Percentiles rank a stretch among this genome's conserved stretches.
Evolutionary conservation across 352 stramenopile genomes (phyloP).

Genomic region (Pythium guiyangense): DNA sequence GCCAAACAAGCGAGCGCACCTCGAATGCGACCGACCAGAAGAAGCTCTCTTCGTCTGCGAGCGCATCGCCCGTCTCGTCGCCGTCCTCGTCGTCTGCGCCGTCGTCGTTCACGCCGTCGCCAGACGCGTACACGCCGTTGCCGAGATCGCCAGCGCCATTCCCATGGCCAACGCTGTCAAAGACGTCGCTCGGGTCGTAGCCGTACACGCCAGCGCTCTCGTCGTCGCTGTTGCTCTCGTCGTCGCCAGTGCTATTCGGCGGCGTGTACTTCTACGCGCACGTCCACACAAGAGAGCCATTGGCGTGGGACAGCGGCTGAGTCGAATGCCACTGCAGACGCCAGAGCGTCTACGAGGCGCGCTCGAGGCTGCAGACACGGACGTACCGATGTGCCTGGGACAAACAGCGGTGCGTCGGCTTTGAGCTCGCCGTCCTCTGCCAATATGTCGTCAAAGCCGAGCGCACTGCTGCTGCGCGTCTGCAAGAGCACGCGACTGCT

Average conservation of each 20-base stretch:
- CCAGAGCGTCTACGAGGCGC: not conserved
- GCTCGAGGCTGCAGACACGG: not conserved
- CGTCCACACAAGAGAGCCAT: not conserved
- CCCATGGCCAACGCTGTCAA: not conserved
- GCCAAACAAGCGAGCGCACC: constrained; percentile 24
- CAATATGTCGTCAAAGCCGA: constrained; percentile 27
- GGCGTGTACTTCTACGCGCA: constrained; percentile 10
- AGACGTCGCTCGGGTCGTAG: not conserved
- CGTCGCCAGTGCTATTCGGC: constrained; percentile 11
- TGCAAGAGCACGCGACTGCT: not conserved
- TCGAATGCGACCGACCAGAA: constrained; percentile 86
- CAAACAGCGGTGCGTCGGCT: constrained; percentile 64
- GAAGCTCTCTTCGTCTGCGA: constrained; percentile 78
- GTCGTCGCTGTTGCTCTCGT: constrained; percentile 8
- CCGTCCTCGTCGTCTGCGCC: constrained; percentile 6
- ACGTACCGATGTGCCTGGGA: constrained; percentile 29
- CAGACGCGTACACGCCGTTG: too few relatives aligned
- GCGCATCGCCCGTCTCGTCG: constrained; percentile 15
- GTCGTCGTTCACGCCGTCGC: not conserved
- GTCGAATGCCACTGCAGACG: not conserved
- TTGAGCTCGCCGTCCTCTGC: constrained; percentile 59
- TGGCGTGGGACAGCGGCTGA: too few relatives aligned
- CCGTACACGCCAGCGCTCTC: constrained; percentile 3
- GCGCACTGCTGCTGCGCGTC: not conserved
- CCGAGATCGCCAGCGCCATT: constrained; percentile 2